Conservation (phyloP, 441 rosid genomes). For the Erodium moschatum region DNA sequence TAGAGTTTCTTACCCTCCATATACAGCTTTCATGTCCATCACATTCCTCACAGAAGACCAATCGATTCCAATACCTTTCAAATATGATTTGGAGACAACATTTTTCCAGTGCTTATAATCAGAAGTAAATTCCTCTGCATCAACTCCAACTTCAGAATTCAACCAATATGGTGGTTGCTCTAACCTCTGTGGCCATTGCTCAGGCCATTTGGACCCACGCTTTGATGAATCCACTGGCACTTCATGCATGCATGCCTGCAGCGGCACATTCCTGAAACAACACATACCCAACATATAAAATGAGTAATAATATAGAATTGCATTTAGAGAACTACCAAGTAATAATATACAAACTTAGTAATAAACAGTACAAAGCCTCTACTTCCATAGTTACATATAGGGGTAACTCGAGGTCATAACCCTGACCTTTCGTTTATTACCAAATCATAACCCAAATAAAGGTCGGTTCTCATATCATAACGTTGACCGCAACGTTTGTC, state of each 20-base stretch:
- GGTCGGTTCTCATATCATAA: too few relatives aligned
- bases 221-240: slow-evolving; percentile 36
- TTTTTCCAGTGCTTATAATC: slow-evolving; percentile 77
- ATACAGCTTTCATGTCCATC: slow-evolving; percentile 93
- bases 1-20: slow-evolving; percentile 57
- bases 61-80: slow-evolving; percentile 68
- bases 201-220: slow-evolving; percentile 74
- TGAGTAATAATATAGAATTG: not conserved
- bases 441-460: too few relatives aligned
- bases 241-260: slow-evolving; percentile 74
- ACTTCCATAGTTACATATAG: not conserved
- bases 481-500: too few relatives aligned
- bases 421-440: too few relatives aligned
- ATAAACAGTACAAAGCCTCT: not conserved
- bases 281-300: slow-evolving; percentile 4
- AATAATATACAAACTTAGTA: not conserved
- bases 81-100: slow-evolving; percentile 56
- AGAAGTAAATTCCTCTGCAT: slow-evolving; percentile 58
- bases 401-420: too few relatives aligned
- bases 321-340: not conserved
- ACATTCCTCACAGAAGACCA: slow-evolving; percentile 78
- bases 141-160: slow-evolving; percentile 80
- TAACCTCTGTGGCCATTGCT: slow-evolving; percentile 60
- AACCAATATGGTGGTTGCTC: slow-evolving; percentile 71
- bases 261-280: slow-evolving; percentile 68